These are phyloP conservation scores for Lachnellula willkommii DNA, from an alignment of 2,329 filamentous ascomycete species.

Conservation along the genomic window DNA sequence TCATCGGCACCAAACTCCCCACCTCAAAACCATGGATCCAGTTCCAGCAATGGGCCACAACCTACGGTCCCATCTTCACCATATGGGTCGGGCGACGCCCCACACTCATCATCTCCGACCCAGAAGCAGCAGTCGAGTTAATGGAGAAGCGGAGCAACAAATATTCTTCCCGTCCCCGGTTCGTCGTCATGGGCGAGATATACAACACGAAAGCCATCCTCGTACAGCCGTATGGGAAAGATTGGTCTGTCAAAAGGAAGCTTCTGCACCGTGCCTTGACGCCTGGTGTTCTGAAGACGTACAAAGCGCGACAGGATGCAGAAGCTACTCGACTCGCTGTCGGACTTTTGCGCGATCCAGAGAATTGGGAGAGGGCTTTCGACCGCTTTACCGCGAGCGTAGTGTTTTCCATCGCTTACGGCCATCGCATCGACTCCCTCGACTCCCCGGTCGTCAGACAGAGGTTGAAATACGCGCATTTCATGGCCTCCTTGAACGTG, in stretches of 20 bases:
- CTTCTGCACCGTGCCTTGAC: conserved; percentile 41
- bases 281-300: conserved; percentile 38
- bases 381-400: conserved; percentile 45
- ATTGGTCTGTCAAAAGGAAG: conserved; percentile 40
- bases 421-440: conserved; percentile 44
- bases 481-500: conserved; percentile 41
- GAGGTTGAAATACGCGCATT: conserved; percentile 44
- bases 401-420: conserved; percentile 47
- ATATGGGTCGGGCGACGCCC: conserved; percentile 44
- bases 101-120: conserved; percentile 41
- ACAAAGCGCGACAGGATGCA: conserved; percentile 44
- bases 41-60: conserved; percentile 40
- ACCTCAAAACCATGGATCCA: conserved; percentile 34
- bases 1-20: conserved; percentile 39
- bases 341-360: conserved; percentile 37
- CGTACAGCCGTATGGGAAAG: conserved; percentile 44
- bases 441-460: conserved; percentile 43
- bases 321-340: conserved; percentile 42
- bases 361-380: conserved; percentile 41
- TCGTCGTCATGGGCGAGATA: conserved; percentile 42
- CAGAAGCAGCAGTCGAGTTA: conserved; percentile 38
- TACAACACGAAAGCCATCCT: conserved; percentile 38
- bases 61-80: conserved; percentile 43
- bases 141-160: conserved; percentile 42
- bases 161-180: conserved; percentile 40